Base-by-base conservation (phyloP, 129 eudicot genomes). In the Centaurea solstitialis region DNA sequence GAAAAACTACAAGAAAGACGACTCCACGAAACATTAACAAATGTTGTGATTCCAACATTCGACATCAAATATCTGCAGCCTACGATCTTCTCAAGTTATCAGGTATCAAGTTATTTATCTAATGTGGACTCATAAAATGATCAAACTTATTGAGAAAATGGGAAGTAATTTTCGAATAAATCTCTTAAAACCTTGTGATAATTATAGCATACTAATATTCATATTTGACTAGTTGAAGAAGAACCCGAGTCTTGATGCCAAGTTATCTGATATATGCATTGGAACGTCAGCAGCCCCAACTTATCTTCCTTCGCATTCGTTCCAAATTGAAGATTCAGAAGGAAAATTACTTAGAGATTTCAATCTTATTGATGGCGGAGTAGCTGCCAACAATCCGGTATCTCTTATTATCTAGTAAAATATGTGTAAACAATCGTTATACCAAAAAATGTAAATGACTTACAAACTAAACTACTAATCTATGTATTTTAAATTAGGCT, bases 241-340 rank as follows among this genome's bases (percentile, higher is more conserved):
- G n/a, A 69, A 13, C 82, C 81, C 92, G 0, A 41, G 81, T 9
- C 61, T 90, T 21, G 86, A 90, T 86, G 92, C 87, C 21, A 78
- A 33, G 35, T 35, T 90, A 59, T 72, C 89, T 0, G 95, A 88
- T 61, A 82, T 88, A 76, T 88, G 95, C 77, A 84, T 90, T 26
- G 76, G 89, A 76, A 93, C 97, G 3, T 90, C 92, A 0, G 89
- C 92, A 12, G 92, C 92, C 41, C 92, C 92, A 64, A 86, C 92
- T 64, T 84, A 85, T 74, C 87, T 88, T 73, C 88, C 88, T 26
- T 75, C 90, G 24, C 84, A 90, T 77, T 45, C 80, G 0, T 90
- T 90, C 47, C 62, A 70, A 62, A 84, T 39, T 2, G 3, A 73
- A 71, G 81, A 88, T 80, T 35, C 68, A 0, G 70, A 73, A 47